Evolutionary conservation across 129 eudicot species (phyloP), one percentile per base, ranked within the genome.

Genomic region (Logfia minima): DNA sequence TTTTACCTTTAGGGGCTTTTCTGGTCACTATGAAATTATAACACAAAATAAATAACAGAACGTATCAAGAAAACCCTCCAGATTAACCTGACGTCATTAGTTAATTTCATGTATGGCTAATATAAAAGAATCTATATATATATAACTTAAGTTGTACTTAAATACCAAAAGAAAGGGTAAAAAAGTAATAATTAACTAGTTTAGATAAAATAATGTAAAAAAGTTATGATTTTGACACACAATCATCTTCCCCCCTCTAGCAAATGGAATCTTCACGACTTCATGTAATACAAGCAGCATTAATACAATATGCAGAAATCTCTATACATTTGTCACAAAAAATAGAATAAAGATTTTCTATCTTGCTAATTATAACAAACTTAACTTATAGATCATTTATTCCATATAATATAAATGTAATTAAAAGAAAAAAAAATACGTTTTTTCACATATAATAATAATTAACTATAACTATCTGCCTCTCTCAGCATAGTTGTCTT

Each of bases 361-460:
- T 65, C 31, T 76, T 10, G 26, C 2, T 5, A 39, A 39, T 17
- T 11, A 11, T 34, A 8, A 74, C 3, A 61, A 23, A 2, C 52
- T 10, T 31, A 5, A 8, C 22, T 37, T 6, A 77, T 41, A 75
- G 21, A 4, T 66, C 11, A 28, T 55, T 58, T 32, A 73, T 73
- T 58, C 77, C 0, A 48, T 48, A 18, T 66, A 73, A 48, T 48
- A 18, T 66, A 73, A 71, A 17, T 59, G 68, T 58, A 52, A 66
- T 26, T 26, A 26, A 26, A 26, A 26, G 29, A 28, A 62, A 45
- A 32, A 19, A 58, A 58, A 58, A 58, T 23, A 58, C n/a, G 26
- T 8, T 5, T 79, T 74, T 81, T 74, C 55, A 68, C 79, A 67
- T 81, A 68, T 81, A 68, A 64, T 43, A 59, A 9, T 61, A 5